Base-by-base conservation (phyloP, 371 early-diverging fungal genomes). In the Vavraia culicis region DNA sequence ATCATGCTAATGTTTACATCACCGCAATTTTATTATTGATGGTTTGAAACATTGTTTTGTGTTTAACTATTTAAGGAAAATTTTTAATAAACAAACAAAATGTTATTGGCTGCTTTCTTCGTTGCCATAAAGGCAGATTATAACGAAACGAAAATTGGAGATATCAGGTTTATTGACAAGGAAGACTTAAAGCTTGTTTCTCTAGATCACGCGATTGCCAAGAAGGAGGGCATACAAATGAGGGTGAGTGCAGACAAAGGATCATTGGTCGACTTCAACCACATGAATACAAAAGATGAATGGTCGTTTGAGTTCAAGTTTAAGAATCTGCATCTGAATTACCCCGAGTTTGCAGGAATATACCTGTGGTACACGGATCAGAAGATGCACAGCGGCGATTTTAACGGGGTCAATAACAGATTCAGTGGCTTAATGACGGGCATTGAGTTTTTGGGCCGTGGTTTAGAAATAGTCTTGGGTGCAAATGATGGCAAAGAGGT, bases 281-380 rank as follows among this genome's bases (percentile, higher is more conserved):
- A 48, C 14, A 46, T 46, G 32, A 67, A 68, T 55, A 20, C 42
- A n/a, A 18, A 53, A 8, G 60, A 65, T 14, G 63, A 71, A 38
- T 71, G 71, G 71, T 51, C 59, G 14, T 56, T 71, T 41, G 49
- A 46, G 14, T 58, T 58, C 35, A 54, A 31, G 1, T 43, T 68
- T 38, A 58, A 54, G 8, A 52, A 54, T 19, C 43, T 57, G 11
- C 15, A 48, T 27, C 52, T 70, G 3, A 34, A 20, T n/a, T 44
- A 53, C 31, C 56, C 57, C 14, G 54, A 67, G 31, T 50, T 54
- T 22, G 65, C 62, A 5, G 67, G 71, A 27, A 35, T 70, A 0
- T 67, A 66, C 55, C 16, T 68, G 13, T 70, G 71, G 71, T 67
- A 62, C 57, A 67, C 68, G n/a, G 56, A 61, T n/a, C 46, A 64